Base-by-base conservation (phyloP, 352 stramenopile genomes). In the Aphanomyces euteiches region DNA sequence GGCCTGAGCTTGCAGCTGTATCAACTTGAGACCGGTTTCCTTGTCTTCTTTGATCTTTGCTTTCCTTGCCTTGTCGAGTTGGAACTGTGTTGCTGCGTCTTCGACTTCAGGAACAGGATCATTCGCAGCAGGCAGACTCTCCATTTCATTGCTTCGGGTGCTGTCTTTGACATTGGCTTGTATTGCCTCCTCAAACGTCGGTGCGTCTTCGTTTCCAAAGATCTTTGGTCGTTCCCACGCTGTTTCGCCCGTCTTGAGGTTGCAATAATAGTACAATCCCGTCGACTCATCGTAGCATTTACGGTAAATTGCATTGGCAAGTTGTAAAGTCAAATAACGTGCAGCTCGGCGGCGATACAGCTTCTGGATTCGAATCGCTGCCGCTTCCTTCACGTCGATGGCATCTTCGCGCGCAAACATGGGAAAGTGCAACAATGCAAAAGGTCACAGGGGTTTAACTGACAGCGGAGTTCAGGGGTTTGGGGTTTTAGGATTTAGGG, bases 261-360 rank as follows among this genome's bases (percentile, higher is more conserved):
- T 88, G 66, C 67, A 83, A 58, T 83, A 85, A 66, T 85, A 88
- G 5, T 70, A 74, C 3, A 82, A 72, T 34, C 78, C 77, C 56
- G 66, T 80, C 34, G 74, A 65, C 3, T 71, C 54, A 56, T 88
- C 80, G 60, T 73, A 80, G 67, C 79, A 88, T 69, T 85, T 83
- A 17, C 79, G 66, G 43, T 88, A 88, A 17, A 75, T 17, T 28
- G 70, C 66, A 3, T 73, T 74, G 13, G 76, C 80, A 8, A 80
- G 37, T 7, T 75, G 37, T 10, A 43, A 15, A 38, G 60, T 70
- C 37, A 60, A 12, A 38, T 61, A 13, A 37, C 47, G 43, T 15
- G 64, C 64, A 4, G 36, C 54, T 17, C 40, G 64, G 38, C 47
- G 15, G 15, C 64, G 64, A 17, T 41, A 61, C n/a, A 70, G n/a